A percentile compares a stretch with the other conserved stretches of the same genome.
Evolutionary conservation across 441 rosid genomes (phyloP).

Genomic region (Biscutella auriculata): DNA sequence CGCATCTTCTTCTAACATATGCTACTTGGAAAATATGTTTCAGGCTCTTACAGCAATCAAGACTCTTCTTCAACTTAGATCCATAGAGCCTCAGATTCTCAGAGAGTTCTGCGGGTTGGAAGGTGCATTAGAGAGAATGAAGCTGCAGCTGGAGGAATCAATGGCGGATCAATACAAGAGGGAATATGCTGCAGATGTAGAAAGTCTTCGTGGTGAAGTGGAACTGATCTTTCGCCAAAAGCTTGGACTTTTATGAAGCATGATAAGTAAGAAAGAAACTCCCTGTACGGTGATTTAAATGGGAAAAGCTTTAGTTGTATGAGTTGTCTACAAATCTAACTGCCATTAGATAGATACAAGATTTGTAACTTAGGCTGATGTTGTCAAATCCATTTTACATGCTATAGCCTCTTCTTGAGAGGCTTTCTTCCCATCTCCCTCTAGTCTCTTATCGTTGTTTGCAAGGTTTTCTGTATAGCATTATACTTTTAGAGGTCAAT

Average conservation of each 20-base stretch:
- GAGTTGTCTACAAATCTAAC: neutral
- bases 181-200: slow-evolving; percentile 58
- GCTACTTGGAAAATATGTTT: neutral
- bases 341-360: slow-evolving; percentile 10
- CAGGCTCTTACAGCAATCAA: slow-evolving; percentile 72
- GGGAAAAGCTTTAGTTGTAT: slow-evolving; percentile 7
- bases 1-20: neutral
- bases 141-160: slow-evolving; percentile 43
- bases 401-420: neutral
- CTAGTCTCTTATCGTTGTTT: neutral
- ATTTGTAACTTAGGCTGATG: slow-evolving; percentile 1
- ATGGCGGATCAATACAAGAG: slow-evolving; percentile 43
- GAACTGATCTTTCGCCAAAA: slow-evolving; percentile 44
- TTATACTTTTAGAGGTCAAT: neutral
- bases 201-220: slow-evolving; percentile 60
- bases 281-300: neutral
- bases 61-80: slow-evolving; percentile 54
- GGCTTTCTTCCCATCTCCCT: neutral
- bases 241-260: slow-evolving; percentile 34
- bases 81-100: slow-evolving; percentile 43
- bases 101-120: slow-evolving; percentile 63
- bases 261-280: slow-evolving; percentile 5
- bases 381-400: slow-evolving; percentile 1
- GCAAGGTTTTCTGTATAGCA: slow-evolving; percentile 2
- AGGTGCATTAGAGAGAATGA: slow-evolving; percentile 51